Evolutionary conservation across 305 asterid species (phyloP).

Genomic region (Caryopteris hybrid): DNA sequence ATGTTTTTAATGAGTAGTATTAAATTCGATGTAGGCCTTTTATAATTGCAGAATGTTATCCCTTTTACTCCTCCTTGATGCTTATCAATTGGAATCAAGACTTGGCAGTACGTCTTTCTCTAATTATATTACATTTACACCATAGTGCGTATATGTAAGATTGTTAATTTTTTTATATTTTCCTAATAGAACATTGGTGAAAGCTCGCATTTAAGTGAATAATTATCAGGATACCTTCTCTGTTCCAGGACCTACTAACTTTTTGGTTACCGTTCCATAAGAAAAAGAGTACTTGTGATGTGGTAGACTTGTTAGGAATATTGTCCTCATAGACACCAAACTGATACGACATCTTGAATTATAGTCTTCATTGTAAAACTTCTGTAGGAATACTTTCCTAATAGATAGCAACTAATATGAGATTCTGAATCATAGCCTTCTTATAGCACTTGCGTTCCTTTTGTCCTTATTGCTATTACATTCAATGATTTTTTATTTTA

Average conservation of each 20-base stretch:
- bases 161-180: not conserved
- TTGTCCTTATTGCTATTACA: not conserved
- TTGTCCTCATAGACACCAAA: not conserved
- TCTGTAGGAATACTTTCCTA: not conserved
- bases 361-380: not conserved
- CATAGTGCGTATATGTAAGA: not conserved
- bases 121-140: not conserved
- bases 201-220: not conserved
- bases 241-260: not conserved
- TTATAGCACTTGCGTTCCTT: not conserved
- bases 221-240: not conserved
- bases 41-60: not conserved
- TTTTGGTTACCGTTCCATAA: not conserved
- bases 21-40: not conserved
- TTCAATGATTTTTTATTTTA: not conserved
- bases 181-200: not conserved
- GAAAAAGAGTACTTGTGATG: not conserved
- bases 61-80: too few species aligned
- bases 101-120: not conserved
- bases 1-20: not conserved
- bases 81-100: not conserved
- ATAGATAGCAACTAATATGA: not conserved
- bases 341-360: not conserved
- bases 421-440: not conserved
- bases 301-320: not conserved